Evolutionary conservation across 2,329 filamentous ascomycete genomes (phyloP), one percentile per base, ranked within the genome.

Genomic region (Dactylonectria estremocensis): DNA sequence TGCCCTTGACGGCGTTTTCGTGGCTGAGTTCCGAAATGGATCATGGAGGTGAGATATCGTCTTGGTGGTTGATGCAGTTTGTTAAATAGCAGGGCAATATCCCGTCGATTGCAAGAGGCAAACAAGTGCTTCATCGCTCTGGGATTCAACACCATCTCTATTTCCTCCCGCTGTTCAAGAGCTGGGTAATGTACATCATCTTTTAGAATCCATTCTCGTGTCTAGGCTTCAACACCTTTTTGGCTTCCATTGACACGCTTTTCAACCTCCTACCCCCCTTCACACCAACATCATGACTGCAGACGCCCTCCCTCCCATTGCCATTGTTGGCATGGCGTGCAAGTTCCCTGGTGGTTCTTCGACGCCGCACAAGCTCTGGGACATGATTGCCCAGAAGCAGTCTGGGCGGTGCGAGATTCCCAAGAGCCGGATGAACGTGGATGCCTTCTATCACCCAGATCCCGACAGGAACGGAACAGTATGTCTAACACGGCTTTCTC

Each of bases 321-420:
- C 72, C 52, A 59, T 75, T 46, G 67, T 74, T 37, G 73, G 73
- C 6, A 71, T 74, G 64, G 67, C 72, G 2, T 74, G 73, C 52
- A 70, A 68, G n/a, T 68, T 74, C 8, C 67, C 72, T 8, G 73
- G 72, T 7, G 61, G 65, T 10, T 65, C 69, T 11, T 64, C 62
- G 11, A 68, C 46, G 8, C 71, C 71, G 1, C 61, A 67, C 9
- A 71, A 72, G 24, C 55, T 75, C 18, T 75, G 73, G 73, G 54
- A 57, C 8, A 45, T 64, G 35, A 58, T 58, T 58, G 33, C 53
- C 13, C 50, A 53, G 16, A 50, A 45, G 43, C 33, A 54, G 31
- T 45, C 48, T 22, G 53, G 45, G 10, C 35, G 53, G 6, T 24
- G 56, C 35, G 35, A 52, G 31, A 43, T 61, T 9, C 58, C 58